Percentiles rank a stretch among this genome's conserved stretches.
phyloP scores from a whole-genome alignment of 139 green algal genomes.

The Tetradesmus obliquus region DNA sequence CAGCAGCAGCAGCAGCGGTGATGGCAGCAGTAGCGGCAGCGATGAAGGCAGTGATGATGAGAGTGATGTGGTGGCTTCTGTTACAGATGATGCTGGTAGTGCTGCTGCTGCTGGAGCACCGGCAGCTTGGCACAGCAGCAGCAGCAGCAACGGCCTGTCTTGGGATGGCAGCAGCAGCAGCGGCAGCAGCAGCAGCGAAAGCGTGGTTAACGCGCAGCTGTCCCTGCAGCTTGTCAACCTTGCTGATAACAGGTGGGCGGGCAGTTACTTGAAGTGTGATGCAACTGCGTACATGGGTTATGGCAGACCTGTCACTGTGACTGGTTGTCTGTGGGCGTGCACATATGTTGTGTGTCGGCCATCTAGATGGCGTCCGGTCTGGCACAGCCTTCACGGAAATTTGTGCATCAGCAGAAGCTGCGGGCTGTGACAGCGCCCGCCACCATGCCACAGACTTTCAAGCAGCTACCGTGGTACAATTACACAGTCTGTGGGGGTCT shows the following conservation, averaged over 20 bases:
- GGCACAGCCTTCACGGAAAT: neutral
- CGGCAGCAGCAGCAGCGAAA: neutral
- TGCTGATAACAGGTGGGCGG: neutral
- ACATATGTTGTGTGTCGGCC: neutral
- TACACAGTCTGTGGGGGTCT: neutral
- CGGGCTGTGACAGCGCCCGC: too few species aligned
- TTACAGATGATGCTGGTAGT: neutral
- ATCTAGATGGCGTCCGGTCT: neutral
- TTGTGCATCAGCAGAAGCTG: neutral
- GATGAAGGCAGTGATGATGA: neutral
- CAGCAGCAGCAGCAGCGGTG: neutral
- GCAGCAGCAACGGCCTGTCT: neutral
- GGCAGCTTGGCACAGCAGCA: neutral
- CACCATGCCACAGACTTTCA: neutral
- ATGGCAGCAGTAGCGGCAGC: neutral
- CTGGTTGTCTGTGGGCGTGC: too few species aligned
- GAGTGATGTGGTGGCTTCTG: neutral
- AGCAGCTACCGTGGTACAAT: neutral
- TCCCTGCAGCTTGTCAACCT: constrained; percentile 4
- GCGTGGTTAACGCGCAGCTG: neutral
- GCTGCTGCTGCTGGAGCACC: neutral
- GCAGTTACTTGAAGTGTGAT: neutral
- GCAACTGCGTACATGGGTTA: neutral
- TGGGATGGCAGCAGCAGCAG: neutral
- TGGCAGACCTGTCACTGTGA: neutral